phyloP scores from a whole-genome alignment of 345 rosid species.

The Bruguiera gymnorhiza region DNA sequence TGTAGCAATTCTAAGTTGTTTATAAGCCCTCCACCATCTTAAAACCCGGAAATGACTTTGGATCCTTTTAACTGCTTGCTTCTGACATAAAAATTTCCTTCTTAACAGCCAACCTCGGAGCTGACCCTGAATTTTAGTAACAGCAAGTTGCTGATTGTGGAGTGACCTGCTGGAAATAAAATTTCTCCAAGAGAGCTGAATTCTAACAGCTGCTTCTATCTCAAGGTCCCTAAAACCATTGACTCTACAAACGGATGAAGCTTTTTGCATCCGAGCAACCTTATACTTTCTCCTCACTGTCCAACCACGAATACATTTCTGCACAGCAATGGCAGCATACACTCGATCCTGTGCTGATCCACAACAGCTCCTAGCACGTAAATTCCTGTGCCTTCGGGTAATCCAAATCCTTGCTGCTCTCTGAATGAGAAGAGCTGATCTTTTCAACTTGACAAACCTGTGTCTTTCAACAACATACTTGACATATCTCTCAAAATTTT shows the following conservation, averaged over 20 bases:
- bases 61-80: slow-evolving; percentile 38
- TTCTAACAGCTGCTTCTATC: slow-evolving; percentile 44
- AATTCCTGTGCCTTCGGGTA: slow-evolving; percentile 17
- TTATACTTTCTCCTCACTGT: slow-evolving; percentile 15
- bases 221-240: slow-evolving; percentile 18
- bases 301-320: slow-evolving; percentile 27
- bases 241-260: slow-evolving; percentile 10
- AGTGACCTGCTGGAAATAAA: slow-evolving; percentile 21
- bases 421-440: slow-evolving; percentile 52
- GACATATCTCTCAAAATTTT: slow-evolving; percentile 30
- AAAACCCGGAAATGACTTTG: slow-evolving; percentile 34
- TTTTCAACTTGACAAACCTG: slow-evolving; percentile 41
- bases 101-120: slow-evolving; percentile 47
- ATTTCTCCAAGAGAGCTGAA: slow-evolving; percentile 61
- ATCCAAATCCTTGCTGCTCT: slow-evolving; percentile 55
- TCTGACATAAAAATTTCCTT: slow-evolving; percentile 34
- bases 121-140: slow-evolving; percentile 46
- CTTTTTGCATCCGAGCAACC: slow-evolving; percentile 17
- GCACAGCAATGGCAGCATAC: slow-evolving; percentile 24
- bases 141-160: slow-evolving; percentile 34
- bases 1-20: slow-evolving; percentile 30
- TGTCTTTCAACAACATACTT: slow-evolving; percentile 50
- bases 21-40: slow-evolving; percentile 31
- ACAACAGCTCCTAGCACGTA: slow-evolving; percentile 7
- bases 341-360: slow-evolving; percentile 15